A percentile compares a stretch with the other conserved stretches of the same genome.
Conservation (phyloP, 345 rosid species). For the Lepidium aucheri region DNA sequence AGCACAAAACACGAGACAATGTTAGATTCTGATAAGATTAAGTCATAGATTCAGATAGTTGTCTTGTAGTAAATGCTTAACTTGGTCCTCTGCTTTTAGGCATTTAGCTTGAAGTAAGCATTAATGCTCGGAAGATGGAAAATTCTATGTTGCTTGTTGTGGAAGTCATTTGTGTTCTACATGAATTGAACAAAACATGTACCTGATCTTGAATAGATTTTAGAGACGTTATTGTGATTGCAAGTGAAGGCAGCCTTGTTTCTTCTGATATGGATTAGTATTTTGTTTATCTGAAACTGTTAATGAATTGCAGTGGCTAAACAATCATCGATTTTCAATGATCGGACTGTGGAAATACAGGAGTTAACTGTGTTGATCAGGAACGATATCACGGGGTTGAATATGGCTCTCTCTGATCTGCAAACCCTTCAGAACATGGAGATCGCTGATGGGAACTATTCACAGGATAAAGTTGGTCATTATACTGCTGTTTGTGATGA, state of each 20-base stretch:
- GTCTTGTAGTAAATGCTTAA: not conserved
- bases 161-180: constrained; percentile 5
- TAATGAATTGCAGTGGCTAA: constrained; percentile 50
- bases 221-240: not conserved
- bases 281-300: not conserved
- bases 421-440: constrained; percentile 77
- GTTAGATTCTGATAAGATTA: not conserved
- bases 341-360: constrained; percentile 72
- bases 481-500: constrained; percentile 78
- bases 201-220: not conserved
- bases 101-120: not conserved
- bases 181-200: not conserved
- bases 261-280: not conserved
- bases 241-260: not conserved
- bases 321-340: constrained; percentile 82
- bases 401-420: constrained; percentile 66
- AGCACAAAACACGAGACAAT: not conserved
- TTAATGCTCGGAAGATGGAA: not conserved
- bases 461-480: constrained; percentile 67
- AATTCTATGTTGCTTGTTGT: not conserved
- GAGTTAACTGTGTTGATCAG: constrained; percentile 73
- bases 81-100: not conserved
- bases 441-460: constrained; percentile 62
- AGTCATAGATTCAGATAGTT: not conserved
- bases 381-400: constrained; percentile 69